Evolutionary conservation across 495 filamentous ascomycete species (phyloP).

Genomic region (Tuber brumale): DNA sequence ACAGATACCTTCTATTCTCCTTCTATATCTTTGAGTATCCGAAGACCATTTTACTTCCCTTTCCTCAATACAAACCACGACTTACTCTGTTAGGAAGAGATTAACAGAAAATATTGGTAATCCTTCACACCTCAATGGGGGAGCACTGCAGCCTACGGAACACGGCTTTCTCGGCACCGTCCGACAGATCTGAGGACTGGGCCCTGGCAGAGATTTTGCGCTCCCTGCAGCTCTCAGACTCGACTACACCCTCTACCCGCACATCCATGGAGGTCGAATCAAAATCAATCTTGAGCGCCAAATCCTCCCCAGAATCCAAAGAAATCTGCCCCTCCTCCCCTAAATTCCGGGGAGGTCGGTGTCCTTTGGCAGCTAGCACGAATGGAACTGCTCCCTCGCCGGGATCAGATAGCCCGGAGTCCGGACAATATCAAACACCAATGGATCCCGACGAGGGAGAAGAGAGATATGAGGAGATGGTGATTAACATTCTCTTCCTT

Average conservation of each 20-base stretch:
- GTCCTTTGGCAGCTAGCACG: background rate
- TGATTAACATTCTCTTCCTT: background rate
- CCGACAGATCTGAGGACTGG: background rate
- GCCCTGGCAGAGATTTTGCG: background rate
- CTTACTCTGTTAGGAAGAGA: background rate
- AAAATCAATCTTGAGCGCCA: background rate
- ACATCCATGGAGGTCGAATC: background rate
- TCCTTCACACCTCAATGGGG: background rate
- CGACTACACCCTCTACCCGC: background rate
- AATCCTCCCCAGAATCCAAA: background rate
- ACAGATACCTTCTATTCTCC: background rate
- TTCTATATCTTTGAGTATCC: background rate
- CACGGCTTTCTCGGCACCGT: background rate
- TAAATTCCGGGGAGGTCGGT: background rate
- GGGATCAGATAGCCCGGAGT: background rate
- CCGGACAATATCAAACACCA: background rate
- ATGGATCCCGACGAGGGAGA: background rate
- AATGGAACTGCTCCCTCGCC: background rate
- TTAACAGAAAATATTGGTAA: background rate
- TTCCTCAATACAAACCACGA: background rate
- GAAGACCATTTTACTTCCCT: background rate
- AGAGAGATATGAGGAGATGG: background rate
- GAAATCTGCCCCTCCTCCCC: background rate
- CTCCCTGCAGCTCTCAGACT: background rate
- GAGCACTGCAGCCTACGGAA: background rate